Evolutionary conservation across 306 rosid species (phyloP).

Genomic region (Trichosanthes truncata): DNA sequence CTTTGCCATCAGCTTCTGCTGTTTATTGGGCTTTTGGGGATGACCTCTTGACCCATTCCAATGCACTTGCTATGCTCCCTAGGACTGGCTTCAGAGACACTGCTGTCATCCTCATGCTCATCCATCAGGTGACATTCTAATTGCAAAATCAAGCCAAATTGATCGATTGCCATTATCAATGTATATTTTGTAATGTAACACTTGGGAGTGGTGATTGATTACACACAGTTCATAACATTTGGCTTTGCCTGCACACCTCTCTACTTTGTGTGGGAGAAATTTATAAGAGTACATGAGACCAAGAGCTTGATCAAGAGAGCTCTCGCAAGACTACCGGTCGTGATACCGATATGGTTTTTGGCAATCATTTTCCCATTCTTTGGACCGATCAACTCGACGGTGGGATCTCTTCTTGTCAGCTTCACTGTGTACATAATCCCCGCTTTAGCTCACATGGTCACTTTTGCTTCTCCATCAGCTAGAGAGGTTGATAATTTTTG

Average conservation of each 20-base stretch:
- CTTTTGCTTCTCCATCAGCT: conserved; percentile 69
- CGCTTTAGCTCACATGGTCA: conserved; percentile 87
- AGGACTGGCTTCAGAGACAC: conserved; percentile 61
- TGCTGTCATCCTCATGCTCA: conserved; percentile 92
- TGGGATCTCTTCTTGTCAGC: conserved; percentile 96
- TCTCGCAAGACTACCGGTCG: conserved; percentile 76
- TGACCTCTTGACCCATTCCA: conserved; percentile 74
- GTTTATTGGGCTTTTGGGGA: conserved; percentile 98
- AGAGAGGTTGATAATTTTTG: conserved; percentile 48
- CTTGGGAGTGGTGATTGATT: background rate
- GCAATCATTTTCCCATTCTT: conserved; percentile 95
- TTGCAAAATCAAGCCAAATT: background rate
- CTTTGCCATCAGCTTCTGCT: conserved; percentile 88
- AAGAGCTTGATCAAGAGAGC: conserved; percentile 81
- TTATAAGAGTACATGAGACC: conserved; percentile 68
- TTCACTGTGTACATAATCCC: conserved; percentile 99
- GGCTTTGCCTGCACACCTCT: conserved; percentile 98
- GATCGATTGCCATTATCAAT: background rate
- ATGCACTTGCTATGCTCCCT: conserved; percentile 86
- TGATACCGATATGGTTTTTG: conserved; percentile 91
- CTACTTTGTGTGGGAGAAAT: conserved; percentile 98
- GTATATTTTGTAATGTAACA: background rate
- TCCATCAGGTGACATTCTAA: conserved; percentile 62
- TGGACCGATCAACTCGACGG: conserved; percentile 93
- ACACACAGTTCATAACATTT: conserved; percentile 89